A percentile compares a stretch with the other conserved stretches of the same genome.
These are phyloP conservation scores for Penicillium expansum DNA, from an alignment of 2,329 filamentous ascomycete genomes.

Conservation along the genomic window DNA sequence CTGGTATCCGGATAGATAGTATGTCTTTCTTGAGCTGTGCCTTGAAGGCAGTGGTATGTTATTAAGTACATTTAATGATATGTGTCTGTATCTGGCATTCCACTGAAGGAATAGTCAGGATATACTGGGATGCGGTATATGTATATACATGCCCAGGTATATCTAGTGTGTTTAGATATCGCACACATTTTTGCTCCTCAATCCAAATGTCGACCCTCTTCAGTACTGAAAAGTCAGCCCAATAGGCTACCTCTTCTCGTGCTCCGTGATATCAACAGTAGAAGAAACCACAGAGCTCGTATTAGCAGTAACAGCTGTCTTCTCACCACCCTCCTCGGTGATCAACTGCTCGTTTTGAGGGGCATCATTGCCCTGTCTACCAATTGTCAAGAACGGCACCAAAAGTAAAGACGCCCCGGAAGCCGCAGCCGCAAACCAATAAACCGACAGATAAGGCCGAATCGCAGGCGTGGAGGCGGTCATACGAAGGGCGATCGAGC, in stretches of 20 bases:
- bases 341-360: not conserved
- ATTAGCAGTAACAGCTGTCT: not conserved
- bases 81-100: not conserved
- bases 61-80: not conserved
- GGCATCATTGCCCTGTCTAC: conserved; percentile 25
- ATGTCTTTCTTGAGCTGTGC: not conserved
- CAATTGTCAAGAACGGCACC: conserved; percentile 31
- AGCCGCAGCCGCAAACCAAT: conserved; percentile 30
- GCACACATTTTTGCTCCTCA: not conserved
- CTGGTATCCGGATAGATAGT: not conserved
- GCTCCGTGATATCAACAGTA: not conserved
- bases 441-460: conserved; percentile 29
- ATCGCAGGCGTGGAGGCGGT: conserved; percentile 20
- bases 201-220: not conserved
- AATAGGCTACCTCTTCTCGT: not conserved
- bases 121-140: not conserved
- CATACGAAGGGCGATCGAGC: conserved; percentile 20
- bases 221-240: not conserved
- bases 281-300: not conserved
- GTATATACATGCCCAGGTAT: not conserved
- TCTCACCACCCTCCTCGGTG: not conserved
- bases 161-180: not conserved
- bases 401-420: conserved; percentile 27
- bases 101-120: too few species aligned
- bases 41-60: not conserved